Evolutionary conservation across 805 yeast genomes (phyloP), one percentile per base, ranked within the genome.

Genomic region (Vanderwaltozyma tropicalis): DNA sequence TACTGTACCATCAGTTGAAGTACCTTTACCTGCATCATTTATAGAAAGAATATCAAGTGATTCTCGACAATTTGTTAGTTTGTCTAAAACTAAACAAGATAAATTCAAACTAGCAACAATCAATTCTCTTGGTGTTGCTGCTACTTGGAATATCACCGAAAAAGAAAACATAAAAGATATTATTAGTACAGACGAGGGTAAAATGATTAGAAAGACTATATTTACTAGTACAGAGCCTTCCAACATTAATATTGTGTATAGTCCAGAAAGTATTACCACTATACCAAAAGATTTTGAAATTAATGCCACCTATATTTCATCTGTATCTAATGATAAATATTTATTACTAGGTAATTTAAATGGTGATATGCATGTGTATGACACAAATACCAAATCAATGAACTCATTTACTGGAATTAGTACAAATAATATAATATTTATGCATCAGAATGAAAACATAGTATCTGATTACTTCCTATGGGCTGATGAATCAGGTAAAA

Each of bases 401-500:
- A n/a, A 19, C 2, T 18, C 25, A 20, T 5, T 11, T 9, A 15
- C 12, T 10, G 11, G 24, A 10, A 24, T 9, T 12, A 19, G 30
- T 16, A 10, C 14, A 12, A 27, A 18, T 15, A 40, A 39, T 15
- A 42, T 48, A 4, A 43, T 48, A 10, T 38, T 47, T 12, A 38
- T 48, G 38, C 38, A 35, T 4, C 22, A 40, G 7, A 48, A 49
- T 32, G 40, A 40, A 13, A 27, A 35, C n/a, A 36, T 49, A 10
- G 38, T 41, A 17, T 39, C 38, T 9, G 46, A 47, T 10, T 37
- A 42, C 31, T 39, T 46, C 29, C 15, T 47, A 10, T 38, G 43
- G 40, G 53, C 44, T 15, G 45, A 43, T 28, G 38, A 38, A 2
- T 30, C 32, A 12, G 57, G 57, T 11, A 40, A 39, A 11, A 32